Base-by-base conservation (phyloP, 495 filamentous ascomycete genomes). In the Bryoglossum gracile region DNA sequence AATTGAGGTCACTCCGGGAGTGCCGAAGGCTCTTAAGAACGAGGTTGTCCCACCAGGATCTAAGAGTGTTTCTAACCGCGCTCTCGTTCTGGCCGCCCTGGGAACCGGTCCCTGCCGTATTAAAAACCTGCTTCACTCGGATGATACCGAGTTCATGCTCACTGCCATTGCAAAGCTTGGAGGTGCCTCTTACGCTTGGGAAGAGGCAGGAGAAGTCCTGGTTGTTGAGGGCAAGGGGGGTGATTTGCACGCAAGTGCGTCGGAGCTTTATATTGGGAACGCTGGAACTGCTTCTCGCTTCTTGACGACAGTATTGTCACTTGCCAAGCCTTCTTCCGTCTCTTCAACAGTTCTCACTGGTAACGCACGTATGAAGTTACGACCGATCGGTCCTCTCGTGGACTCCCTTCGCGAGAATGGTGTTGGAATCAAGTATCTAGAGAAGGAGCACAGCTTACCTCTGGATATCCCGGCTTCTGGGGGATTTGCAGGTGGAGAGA, bases 31-130 rank as follows among this genome's bases (percentile, higher is more conserved):
- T 21, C 71, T 82, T 3, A 74, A 81, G 28, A 80, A 90, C 17
- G 76, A 77, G 45, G 90, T 94, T 53, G 86, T 80, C 1, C 92
- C 92, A 28, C 94, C 92, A 2, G 92, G 92, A 26, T 97, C 94
- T 11, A 99, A 99, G 73, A 96, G 90, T 65, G 86, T 99, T 44
- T 97, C 92, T 1, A 99, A 99, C 69, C 82, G 92, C 40, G 89
- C 92, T 33, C 75, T 99, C 35, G 81, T 97, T 22, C 74, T 99
- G 51, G 92, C 92, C 41, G 94, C 92, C 2, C 82, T 99, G 13
- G 89, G 89, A 3, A 79, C 83, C 37, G 92, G 92, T 26, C 81
- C 81, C 18, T 95, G 89, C 58, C 82, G 87, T 19, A 82, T 99
- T 58, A 86, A 77, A 61, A 96, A 96, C 53, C 74, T 99, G 14